Evolutionary conservation across 345 rosid species (phyloP).

Genomic region (Gossypium longicalyx): DNA sequence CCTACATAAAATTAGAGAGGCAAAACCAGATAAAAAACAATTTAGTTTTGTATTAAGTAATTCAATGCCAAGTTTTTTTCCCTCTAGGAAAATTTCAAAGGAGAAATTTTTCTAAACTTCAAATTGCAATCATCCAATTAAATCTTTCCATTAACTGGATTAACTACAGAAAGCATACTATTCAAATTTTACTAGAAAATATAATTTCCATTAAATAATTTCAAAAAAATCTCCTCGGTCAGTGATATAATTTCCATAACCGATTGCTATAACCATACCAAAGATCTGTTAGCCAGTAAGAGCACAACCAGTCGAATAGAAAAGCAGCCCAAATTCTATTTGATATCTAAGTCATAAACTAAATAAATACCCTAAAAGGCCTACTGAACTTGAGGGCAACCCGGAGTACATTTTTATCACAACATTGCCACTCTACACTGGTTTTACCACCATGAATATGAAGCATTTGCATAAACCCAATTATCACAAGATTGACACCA

Average conservation of each 20-base stretch:
- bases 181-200: not conserved
- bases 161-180: not conserved
- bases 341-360: not conserved
- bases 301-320: not conserved
- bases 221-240: not conserved
- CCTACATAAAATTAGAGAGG: conserved; percentile 26
- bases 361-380: not conserved
- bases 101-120: not conserved
- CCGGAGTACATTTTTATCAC: not conserved
- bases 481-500: not conserved
- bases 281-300: not conserved
- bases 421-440: no score
- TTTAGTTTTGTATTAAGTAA: not conserved
- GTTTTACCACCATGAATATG: not conserved
- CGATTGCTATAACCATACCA: not conserved
- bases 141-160: not conserved
- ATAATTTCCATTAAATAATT: not conserved
- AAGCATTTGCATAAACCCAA: not conserved
- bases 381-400: not conserved
- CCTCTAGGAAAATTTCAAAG: not conserved
- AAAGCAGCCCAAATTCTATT: not conserved
- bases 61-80: not conserved
- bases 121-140: not conserved
- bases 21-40: not conserved
- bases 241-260: not conserved